Evolutionary conservation across 108 stramenopile genomes (phyloP).

Genomic region (Bacterosira constricta): DNA sequence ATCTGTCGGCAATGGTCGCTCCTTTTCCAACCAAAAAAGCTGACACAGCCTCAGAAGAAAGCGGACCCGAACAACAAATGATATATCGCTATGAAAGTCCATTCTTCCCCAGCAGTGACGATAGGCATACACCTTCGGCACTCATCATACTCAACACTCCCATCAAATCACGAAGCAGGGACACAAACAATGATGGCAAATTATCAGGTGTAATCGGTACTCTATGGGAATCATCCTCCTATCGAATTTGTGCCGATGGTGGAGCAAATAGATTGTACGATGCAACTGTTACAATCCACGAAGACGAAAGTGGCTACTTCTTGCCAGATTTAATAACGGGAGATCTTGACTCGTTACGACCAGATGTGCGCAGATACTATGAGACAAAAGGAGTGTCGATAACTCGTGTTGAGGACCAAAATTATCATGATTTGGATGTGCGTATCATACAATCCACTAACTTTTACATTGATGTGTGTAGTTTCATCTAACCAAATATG

Average conservation of each 20-base stretch:
- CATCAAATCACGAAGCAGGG: slow-evolving; percentile 30
- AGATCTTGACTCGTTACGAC: slow-evolving; percentile 89
- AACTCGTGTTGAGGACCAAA: slow-evolving; percentile 67
- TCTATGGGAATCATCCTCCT: slow-evolving; percentile 62
- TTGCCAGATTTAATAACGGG: slow-evolving; percentile 89
- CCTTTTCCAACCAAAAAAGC: background rate
- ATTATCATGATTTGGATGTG: slow-evolving; percentile 92
- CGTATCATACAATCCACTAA: slow-evolving; percentile 14
- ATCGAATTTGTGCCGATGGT: slow-evolving; percentile 93
- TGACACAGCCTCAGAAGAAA: background rate
- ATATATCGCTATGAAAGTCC: slow-evolving; percentile 43
- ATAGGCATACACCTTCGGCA: slow-evolving; percentile 22
- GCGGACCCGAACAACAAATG: background rate
- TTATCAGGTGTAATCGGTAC: slow-evolving; percentile 51
- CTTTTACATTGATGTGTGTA: background rate
- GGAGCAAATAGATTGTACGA: slow-evolving; percentile 94
- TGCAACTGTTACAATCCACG: slow-evolving; percentile 20
- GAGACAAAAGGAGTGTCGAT: slow-evolving; percentile 55
- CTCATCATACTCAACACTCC: slow-evolving; percentile 70
- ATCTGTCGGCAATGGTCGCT: background rate
- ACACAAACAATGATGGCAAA: no score
- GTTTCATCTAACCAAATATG: background rate
- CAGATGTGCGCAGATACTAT: slow-evolving; percentile 72
- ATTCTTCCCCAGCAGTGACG: slow-evolving; percentile 5
- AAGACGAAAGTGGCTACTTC: slow-evolving; percentile 5